Base-by-base conservation (phyloP, 2,329 filamentous ascomycete genomes). In the Nemania bipapillata region DNA sequence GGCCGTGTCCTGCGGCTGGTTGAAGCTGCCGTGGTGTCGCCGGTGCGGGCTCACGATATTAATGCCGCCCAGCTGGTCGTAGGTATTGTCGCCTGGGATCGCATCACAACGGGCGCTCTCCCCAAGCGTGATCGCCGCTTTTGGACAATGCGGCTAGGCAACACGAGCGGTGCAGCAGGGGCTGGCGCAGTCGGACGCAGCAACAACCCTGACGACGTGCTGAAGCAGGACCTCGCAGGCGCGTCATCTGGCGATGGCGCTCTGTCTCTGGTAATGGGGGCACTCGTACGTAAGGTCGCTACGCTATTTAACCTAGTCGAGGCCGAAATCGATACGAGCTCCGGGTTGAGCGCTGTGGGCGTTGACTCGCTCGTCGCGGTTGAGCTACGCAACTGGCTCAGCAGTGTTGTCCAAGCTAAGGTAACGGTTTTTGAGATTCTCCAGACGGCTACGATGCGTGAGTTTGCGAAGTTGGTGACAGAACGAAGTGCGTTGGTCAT, bases 301-400 rank as follows among this genome's bases (percentile, higher is more conserved):
- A 20, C 28, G 22, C 28, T 58, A 4, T 47, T 73, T 42, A 66
- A 49, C 37, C 15, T 68, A 12, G 26, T 52, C 0, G 22, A 32
- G 1, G 47, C 24, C 3, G 66, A 70, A 2, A 52, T 73, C n/a
- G 55, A 58, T 17, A 11, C 64, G 17, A 20, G 7, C 2, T 26
- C 40, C 22, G 26, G 50, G 2, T 37, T 63, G 32, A 26, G 50
- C 0, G 37, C 40, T 4, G 68, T 54, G 15, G 72, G 72, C 7
- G 67, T 74, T 1, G 72, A 74, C 56, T 74, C 72, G 6, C 61
- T 73, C 1, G 69, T 73, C 9, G 69, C 70, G 2, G 62, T 74
- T 2, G 70, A 74, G 59, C 30, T 74, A 12, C 60, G 68, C 1
- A 73, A 70, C 22, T 61, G 58, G 58, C 24, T 58, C 22, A 12